These are phyloP conservation scores for Mortierella sp. DNA, from an alignment of 371 early-diverging fungal genomes.

Conservation along the genomic window DNA sequence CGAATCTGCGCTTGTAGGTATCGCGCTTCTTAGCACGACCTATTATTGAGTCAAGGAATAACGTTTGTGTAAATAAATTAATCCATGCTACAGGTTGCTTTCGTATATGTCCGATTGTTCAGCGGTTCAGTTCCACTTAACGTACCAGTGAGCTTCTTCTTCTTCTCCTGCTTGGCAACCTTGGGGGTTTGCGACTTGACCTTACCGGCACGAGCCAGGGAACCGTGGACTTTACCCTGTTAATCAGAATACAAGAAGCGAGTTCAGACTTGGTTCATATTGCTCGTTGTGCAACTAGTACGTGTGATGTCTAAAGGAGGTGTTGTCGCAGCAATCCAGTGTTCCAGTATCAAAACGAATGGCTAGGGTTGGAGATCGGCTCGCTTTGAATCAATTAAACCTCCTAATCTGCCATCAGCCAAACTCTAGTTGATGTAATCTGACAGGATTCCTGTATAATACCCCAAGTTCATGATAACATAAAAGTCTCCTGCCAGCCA, in stretches of 20 bases:
- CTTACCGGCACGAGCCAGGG: slow-evolving; percentile 99
- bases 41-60: background rate
- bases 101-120: background rate
- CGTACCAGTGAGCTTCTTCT: slow-evolving; percentile 93
- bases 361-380: background rate
- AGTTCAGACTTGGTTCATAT: background rate
- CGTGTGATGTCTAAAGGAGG: background rate
- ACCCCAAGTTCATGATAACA: background rate
- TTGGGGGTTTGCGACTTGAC: slow-evolving; percentile 99
- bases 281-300: background rate
- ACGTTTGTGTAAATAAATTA: background rate
- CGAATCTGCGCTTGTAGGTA: slow-evolving; percentile 97
- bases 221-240: slow-evolving; percentile 99
- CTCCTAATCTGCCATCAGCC: background rate
- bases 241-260: background rate
- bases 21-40: slow-evolving; percentile 99
- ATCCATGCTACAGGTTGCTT: background rate
- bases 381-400: background rate
- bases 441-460: too few species aligned
- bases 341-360: background rate
- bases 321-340: background rate
- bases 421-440: background rate
- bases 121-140: slow-evolving; percentile 35
- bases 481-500: background rate
- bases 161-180: slow-evolving; percentile 98